phyloP scores from a whole-genome alignment of 192 early-diverging fungal species.

The Chytriomyces confervae region DNA sequence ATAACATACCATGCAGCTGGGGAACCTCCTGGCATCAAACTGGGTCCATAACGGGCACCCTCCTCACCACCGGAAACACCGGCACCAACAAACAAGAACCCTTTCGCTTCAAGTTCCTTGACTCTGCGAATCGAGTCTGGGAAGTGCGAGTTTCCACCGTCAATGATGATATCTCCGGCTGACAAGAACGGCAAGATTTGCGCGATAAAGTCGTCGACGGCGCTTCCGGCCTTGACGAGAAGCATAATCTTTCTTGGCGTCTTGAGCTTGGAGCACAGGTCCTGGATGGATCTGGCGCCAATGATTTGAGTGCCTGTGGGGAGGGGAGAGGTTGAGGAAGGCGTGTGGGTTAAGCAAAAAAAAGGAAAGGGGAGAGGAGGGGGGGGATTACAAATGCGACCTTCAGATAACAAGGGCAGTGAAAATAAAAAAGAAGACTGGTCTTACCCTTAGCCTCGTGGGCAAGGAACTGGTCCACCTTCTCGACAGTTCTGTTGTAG shows the following conservation, averaged over 20 bases:
- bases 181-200: conserved; percentile 88
- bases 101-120: conserved; percentile 88
- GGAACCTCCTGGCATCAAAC: conserved; percentile 97
- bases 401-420: not conserved
- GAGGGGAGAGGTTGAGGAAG: not conserved
- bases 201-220: conserved; percentile 96
- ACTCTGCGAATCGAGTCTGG: conserved; percentile 91
- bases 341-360: not conserved
- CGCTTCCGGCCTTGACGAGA: conserved; percentile 93
- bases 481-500: conserved; percentile 93
- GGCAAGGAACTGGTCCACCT: conserved; percentile 92
- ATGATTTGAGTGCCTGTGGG: conserved; percentile 83
- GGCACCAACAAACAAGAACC: conserved; percentile 92
- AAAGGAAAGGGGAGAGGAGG: not conserved
- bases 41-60: conserved; percentile 96
- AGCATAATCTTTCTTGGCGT: conserved; percentile 97
- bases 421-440: not conserved
- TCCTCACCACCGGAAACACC: conserved; percentile 99
- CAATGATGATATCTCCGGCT: conserved; percentile 92
- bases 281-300: conserved; percentile 92
- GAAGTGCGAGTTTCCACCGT: conserved; percentile 99
- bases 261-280: conserved; percentile 93
- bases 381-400: not conserved
- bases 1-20: conserved; percentile 81
- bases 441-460: conserved; percentile 94